phyloP scores from a whole-genome alignment of 2,329 filamentous ascomycete genomes.

The Alternaria panax region DNA sequence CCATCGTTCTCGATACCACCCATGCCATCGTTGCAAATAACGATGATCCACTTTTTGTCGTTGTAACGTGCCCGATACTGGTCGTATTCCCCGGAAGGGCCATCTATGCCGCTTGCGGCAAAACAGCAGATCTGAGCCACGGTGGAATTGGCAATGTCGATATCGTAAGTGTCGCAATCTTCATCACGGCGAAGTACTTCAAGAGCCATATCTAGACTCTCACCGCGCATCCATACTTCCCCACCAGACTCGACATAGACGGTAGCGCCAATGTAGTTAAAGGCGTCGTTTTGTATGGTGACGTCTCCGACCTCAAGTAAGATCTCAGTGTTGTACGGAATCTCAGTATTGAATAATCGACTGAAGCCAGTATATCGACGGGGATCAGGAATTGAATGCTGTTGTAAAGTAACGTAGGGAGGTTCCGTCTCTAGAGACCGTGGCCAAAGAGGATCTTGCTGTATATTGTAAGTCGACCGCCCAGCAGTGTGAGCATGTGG shows the following conservation, averaged over 20 bases:
- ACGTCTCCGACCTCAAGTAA: conserved; percentile 25
- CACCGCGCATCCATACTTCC: conserved; percentile 27
- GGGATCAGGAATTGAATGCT: conserved; percentile 10
- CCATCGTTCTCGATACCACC: conserved; percentile 4
- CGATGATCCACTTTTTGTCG: conserved; percentile 33
- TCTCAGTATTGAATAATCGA: not conserved
- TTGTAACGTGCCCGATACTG: conserved; percentile 17
- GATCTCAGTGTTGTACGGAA: conserved; percentile 5
- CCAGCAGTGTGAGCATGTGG: not conserved
- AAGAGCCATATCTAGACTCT: conserved; percentile 30
- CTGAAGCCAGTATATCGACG: conserved; percentile 15
- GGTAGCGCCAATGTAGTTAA: conserved; percentile 11
- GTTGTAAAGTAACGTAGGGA: not conserved
- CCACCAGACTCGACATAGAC: too few species aligned
- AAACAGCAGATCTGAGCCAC: conserved; percentile 21
- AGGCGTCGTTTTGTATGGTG: conserved; percentile 22
- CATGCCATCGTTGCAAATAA: conserved; percentile 36
- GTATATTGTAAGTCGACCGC: not conserved
- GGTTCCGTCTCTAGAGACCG: not conserved
- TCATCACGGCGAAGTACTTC: conserved; percentile 18
- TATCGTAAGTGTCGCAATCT: conserved; percentile 15
- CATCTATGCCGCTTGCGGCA: conserved; percentile 5
- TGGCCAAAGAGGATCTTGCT: not conserved
- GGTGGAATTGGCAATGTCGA: conserved; percentile 28
- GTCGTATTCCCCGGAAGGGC: conserved; percentile 8